Base-by-base conservation (phyloP, 345 rosid species). In the Firmiana major region DNA sequence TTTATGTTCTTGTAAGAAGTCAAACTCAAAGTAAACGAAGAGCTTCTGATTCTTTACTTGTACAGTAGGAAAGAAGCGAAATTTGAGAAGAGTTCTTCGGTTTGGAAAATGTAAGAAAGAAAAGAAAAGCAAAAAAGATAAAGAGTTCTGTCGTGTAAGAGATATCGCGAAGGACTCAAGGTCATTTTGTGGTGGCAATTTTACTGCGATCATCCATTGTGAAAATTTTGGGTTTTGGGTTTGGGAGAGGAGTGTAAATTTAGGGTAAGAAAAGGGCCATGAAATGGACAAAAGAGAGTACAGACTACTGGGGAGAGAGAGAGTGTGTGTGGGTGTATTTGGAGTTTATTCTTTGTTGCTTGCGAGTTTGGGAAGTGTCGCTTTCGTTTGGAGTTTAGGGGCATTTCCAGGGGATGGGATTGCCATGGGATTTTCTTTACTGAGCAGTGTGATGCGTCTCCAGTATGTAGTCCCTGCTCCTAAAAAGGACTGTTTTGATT, bases 21-120 rank as follows among this genome's bases (percentile, higher is more conserved):
- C 58, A 71, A 86, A 81, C 86, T 87, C 87, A 84, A 83, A n/a
- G n/a, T n/a, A n/a, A 81, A 79, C 58, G 75, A 13, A 26, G 74
- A 69, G 75, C 67, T 71, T 84, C 75, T 60, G 57, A 58, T 76
- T 79, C 57, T 58, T 40, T 21, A 5, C 34, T 26, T 9, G 58
- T 21, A 31, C 38, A 9, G 16, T 5, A 21, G 5, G 40, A 1
- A 59, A 1, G 45, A 31, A 36, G 21, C 16, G 38, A 24, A 77
- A 34, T 22, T 38, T 24, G 71, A 63, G 63, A 49, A 19, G 45
- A 9, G 68, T 13, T 26, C 2, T 15, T 69, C 13, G 51, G 59
- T 4, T 80, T 26, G 87, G 85, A 81, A 83, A 78, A 42, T 83
- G 83, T 15, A 63, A 26, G 70, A 68, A 15, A 24, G 6, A 38